phyloP scores from a whole-genome alignment of 2,329 filamentous ascomycete genomes.

The Ceratocystis colombiana region DNA sequence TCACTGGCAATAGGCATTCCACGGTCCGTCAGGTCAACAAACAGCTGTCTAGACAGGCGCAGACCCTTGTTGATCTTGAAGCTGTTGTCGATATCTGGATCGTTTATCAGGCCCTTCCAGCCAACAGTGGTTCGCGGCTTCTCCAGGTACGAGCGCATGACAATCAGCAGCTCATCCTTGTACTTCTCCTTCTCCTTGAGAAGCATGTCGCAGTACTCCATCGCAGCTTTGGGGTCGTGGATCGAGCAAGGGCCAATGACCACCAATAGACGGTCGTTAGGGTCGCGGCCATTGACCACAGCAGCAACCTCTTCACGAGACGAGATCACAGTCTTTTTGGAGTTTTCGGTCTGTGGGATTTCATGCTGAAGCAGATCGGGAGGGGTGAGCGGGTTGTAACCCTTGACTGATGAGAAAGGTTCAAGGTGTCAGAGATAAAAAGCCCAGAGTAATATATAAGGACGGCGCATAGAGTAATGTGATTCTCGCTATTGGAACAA shows the following conservation, averaged over 20 bases:
- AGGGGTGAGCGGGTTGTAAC: slow-evolving; percentile 86
- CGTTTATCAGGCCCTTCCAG: slow-evolving; percentile 98
- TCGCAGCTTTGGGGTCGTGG: slow-evolving; percentile 80
- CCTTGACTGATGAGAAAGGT: slow-evolving; percentile 54
- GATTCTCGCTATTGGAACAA: slow-evolving; percentile 25
- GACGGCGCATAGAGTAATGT: slow-evolving; percentile 3
- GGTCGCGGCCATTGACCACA: slow-evolving; percentile 64
- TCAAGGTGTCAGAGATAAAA: neutral
- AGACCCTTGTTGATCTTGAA: slow-evolving; percentile 99
- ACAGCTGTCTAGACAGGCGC: slow-evolving; percentile 75
- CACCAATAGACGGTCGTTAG: slow-evolving; percentile 53
- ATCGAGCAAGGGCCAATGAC: slow-evolving; percentile 95
- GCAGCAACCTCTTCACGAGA: slow-evolving; percentile 58
- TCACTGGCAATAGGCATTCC: slow-evolving; percentile 96
- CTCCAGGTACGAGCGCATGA: slow-evolving; percentile 98
- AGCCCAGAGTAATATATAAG: neutral
- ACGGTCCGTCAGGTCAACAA: slow-evolving; percentile 79
- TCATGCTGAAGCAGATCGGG: slow-evolving; percentile 79
- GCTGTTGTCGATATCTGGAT: slow-evolving; percentile 94
- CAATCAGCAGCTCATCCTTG: slow-evolving; percentile 77
- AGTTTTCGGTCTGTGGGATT: slow-evolving; percentile 58
- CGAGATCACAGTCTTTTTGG: slow-evolving; percentile 58
- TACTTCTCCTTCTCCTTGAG: slow-evolving; percentile 77
- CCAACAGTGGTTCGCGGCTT: slow-evolving; percentile 96
- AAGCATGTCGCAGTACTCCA: slow-evolving; percentile 85